Evolutionary conservation across 1,284 basidiomycete species (phyloP), one percentile per base, ranked within the genome.

Genomic region (Trichosporon faecale): DNA sequence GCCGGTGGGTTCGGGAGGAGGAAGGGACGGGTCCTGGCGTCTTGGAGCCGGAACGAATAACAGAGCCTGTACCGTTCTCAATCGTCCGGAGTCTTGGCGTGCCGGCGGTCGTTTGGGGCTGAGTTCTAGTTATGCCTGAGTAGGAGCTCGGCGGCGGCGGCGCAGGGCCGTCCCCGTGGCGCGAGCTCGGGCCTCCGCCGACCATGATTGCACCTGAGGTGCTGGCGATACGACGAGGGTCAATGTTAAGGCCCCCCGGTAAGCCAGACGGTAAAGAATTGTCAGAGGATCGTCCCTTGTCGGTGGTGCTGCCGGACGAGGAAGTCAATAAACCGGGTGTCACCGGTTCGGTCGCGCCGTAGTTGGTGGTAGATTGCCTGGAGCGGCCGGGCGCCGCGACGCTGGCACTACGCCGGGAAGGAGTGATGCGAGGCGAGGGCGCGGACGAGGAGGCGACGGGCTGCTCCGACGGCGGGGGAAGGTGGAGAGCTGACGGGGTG

Each of bases 141-240:
- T 61, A 61, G 57, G 57, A 61, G 57, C 57, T 61, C 57, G 57
- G 57, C 57, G 57, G 57, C 27, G 55, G 55, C 57, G 31, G 57
- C 57, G 57, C 57, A 61, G 57, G 57, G 57, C 29, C 57, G 57
- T 61, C 57, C 57, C 27, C 57, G 29, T 31, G 57, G 57, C 57
- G 57, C 16, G 57, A 37, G 63, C 65, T 66, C 3, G 65, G 65
- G 18, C 65, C 65, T 21, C 29, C 29, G 23, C 46, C 49, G 31
- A 49, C 65, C 21, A 66, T 66, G 57, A 61, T 61, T 31, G 57
- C 57, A n/a, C 57, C 57, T 31, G 57, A 61, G 1, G 70, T 69
- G 64, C 70, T 72, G 0, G 70, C 57, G 9, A 71, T 69, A 21
- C 72, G 68, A 0, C 72, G 70, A 11, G 66, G 52, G 52, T 73